Percentiles rank a stretch among this genome's conserved stretches.
Conservation (phyloP, 306 rosid species). For the Vigna reflexopilosa region DNA sequence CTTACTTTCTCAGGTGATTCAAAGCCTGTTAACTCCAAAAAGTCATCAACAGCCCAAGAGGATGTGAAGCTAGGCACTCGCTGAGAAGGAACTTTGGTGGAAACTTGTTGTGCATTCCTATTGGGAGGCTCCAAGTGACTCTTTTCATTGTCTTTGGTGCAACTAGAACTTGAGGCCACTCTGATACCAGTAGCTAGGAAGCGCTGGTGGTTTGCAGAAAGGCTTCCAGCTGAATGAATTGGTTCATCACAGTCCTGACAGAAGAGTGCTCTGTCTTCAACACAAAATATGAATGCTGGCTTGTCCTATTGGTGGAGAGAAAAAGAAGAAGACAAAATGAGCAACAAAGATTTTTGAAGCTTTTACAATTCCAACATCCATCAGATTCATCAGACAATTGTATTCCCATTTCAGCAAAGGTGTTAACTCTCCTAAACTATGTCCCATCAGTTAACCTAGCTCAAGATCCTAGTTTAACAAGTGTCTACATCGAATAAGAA, state of each 20-base stretch:
- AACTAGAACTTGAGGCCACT: conserved; percentile 69
- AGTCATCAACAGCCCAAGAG: conserved; percentile 91
- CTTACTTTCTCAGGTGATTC: conserved; percentile 76
- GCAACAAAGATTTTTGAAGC: neutral
- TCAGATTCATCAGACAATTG: neutral
- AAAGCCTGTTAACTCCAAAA: conserved; percentile 70
- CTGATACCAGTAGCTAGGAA: conserved; percentile 91
- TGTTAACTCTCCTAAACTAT: conserved; percentile 11
- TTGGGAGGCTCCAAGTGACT: conserved; percentile 70
- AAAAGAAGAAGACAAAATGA: conserved; percentile 28
- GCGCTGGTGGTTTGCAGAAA: conserved; percentile 91
- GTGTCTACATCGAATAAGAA: neutral
- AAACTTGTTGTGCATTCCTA: conserved; percentile 53
- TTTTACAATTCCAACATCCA: neutral
- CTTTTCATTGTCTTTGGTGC: conserved; percentile 62
- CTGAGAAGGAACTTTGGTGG: conserved; percentile 52
- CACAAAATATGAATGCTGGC: conserved; percentile 95
- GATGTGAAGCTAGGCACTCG: conserved; percentile 67
- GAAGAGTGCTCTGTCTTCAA: conserved; percentile 95
- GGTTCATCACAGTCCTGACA: conserved; percentile 95
- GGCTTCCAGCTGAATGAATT: conserved; percentile 76
- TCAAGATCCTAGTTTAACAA: neutral
- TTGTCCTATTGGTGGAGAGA: conserved; percentile 63
- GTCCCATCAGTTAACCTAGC: neutral
- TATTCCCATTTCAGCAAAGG: neutral